Base-by-base conservation (phyloP, 768 basidiomycete species). In the Flagelloscypha sp. region DNA sequence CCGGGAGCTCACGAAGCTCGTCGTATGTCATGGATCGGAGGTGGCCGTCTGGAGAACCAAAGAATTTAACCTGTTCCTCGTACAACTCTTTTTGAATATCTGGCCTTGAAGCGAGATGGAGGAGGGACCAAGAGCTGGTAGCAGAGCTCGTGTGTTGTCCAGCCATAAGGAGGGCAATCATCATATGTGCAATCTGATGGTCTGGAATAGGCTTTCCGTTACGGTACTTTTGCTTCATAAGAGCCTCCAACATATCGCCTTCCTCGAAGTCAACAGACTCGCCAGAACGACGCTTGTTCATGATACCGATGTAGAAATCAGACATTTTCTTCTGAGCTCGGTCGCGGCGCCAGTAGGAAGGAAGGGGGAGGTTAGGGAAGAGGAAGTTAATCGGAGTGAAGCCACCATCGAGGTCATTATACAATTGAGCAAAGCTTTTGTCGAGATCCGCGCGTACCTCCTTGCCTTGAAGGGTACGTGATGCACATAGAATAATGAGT, bases 91-190 rank as follows among this genome's bases (percentile, higher is more conserved):
- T 80, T 87, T 74, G 77, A 42, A 93, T 49, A 17, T 84, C 76
- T 1, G 72, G 73, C 30, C 79, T 72, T 44, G 74, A 63, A 19
- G 92, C 94, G 20, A 98, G 56, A 51, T 95, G 89, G 27, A 97
- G 74, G 24, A 98, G 67, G 11, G 80, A 55, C 95, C 95, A 99
- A 7, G 90, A 82, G 21, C 79, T 79, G 15, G 88, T 83, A 2
- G 95, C 82, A 10, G 95, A 95, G 48, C 85, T 88, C 0, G 95
- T 99, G 61, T 99, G 95, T 62, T 99, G 95, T 24, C 95, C 95
- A 28, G 95, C 95, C 95, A 99, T 98, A 44, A 99, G 79, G 30
- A 99, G 74, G 11, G 95, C 95, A 50, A 97, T 99, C 83, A 99
- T 79, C 53, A 99, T 93, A 54, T 98, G 95, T 0, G 95, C 92